Percentiles rank a stretch among this genome's conserved stretches.
Evolutionary conservation across 2,329 filamentous ascomycete species (phyloP).

Genomic region (Fusarium vanettenii): DNA sequence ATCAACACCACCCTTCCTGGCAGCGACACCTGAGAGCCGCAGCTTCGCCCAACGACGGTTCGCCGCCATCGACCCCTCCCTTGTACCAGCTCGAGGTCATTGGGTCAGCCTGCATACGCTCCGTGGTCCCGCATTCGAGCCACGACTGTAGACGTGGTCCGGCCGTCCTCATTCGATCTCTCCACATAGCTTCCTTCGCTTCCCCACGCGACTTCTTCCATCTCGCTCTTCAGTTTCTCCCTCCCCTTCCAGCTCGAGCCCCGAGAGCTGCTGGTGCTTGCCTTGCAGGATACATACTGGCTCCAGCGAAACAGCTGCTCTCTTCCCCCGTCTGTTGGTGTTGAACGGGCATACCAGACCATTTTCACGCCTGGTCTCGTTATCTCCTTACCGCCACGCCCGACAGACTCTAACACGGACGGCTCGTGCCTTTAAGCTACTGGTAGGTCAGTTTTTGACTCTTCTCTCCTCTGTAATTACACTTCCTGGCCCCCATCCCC

Average conservation of each 20-base stretch:
- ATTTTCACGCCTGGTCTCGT: slow-evolving; percentile 43
- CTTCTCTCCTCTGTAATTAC: slow-evolving; percentile 30
- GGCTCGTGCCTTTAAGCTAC: slow-evolving; percentile 36
- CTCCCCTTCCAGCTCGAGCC: slow-evolving; percentile 45
- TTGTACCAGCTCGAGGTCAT: slow-evolving; percentile 47
- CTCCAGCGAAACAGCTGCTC: slow-evolving; percentile 48
- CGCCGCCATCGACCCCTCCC: slow-evolving; percentile 43
- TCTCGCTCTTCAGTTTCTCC: slow-evolving; percentile 47
- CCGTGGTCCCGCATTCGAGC: slow-evolving; percentile 53
- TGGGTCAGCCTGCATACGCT: slow-evolving; percentile 53
- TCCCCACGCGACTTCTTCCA: slow-evolving; percentile 51
- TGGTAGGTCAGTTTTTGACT: slow-evolving; percentile 45
- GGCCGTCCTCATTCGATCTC: slow-evolving; percentile 49
- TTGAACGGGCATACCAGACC: slow-evolving; percentile 42
- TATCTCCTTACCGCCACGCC: slow-evolving; percentile 46
- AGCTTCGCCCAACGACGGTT: slow-evolving; percentile 45
- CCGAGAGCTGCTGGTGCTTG: slow-evolving; percentile 48
- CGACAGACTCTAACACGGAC: slow-evolving; percentile 32
- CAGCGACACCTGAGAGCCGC: slow-evolving; percentile 44
- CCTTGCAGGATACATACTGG: slow-evolving; percentile 50
- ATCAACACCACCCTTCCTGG: slow-evolving; percentile 43
- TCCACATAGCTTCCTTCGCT: slow-evolving; percentile 47
- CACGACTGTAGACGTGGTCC: slow-evolving; percentile 52
- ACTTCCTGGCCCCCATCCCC: slow-evolving; percentile 32
- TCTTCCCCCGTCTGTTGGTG: slow-evolving; percentile 38